These are phyloP conservation scores for Cyberlindnera mycetangii DNA, from an alignment of 805 yeast species.

Conservation along the genomic window DNA sequence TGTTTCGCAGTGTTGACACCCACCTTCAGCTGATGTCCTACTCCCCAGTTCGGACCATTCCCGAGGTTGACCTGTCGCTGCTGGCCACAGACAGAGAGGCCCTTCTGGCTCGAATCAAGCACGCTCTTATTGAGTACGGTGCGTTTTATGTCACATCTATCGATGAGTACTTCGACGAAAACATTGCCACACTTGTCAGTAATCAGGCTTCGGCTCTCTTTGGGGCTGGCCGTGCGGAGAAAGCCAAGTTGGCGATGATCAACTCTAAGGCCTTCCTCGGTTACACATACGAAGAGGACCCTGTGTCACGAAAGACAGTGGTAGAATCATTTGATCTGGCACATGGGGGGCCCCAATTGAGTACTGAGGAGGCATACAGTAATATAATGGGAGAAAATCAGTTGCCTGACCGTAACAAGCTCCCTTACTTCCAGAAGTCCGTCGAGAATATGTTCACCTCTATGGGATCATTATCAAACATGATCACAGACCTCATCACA, in stretches of 20 bases:
- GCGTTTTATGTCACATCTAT: constrained; percentile 42
- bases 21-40: no score
- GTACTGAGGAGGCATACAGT: constrained; percentile 30
- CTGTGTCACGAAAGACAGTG: not conserved
- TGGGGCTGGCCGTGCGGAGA: constrained; percentile 32
- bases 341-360: constrained; percentile 41
- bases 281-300: constrained; percentile 36
- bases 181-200: constrained; percentile 28
- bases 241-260: constrained; percentile 37
- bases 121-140: constrained; percentile 50
- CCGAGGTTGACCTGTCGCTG: constrained; percentile 17
- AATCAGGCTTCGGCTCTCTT: constrained; percentile 35
- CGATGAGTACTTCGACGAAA: constrained; percentile 38
- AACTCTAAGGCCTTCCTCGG: constrained; percentile 44
- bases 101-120: constrained; percentile 32
- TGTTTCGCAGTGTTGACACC: no score
- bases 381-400: constrained; percentile 44
- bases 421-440: constrained; percentile 35
- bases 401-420: constrained; percentile 35
- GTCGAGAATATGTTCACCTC: constrained; percentile 36
- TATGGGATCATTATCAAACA: constrained; percentile 43
- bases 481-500: constrained; percentile 45
- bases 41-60: constrained; percentile 8
- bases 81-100: constrained; percentile 6
- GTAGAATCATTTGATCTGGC: constrained; percentile 43